Base-by-base conservation (phyloP, 2,329 filamentous ascomycete species). In the Cladosporium halotolerans region DNA sequence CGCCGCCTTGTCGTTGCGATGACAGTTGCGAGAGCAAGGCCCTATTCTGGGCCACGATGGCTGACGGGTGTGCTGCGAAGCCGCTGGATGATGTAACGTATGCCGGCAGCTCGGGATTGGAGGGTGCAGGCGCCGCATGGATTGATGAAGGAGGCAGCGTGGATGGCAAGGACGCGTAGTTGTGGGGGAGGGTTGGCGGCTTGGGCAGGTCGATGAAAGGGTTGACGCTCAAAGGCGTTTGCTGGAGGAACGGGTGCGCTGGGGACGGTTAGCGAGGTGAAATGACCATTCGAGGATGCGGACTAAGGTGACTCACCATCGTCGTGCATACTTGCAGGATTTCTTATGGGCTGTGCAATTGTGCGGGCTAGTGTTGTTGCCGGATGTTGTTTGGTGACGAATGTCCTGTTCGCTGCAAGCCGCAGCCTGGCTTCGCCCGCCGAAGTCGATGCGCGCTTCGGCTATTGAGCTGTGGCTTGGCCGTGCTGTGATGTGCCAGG, bases 191-290 rank as follows among this genome's bases (percentile, higher is more conserved):
- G 0, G 91, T 96, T 16, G 91, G 88, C 23, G 92, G 86, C 31
- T 88, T 86, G 9, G 93, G 93, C 32, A 99, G 85, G 56, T 86
- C 87, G 63, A 97, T 83, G 75, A 96, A 96, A 23, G 93, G 93
- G 3, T 92, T 96, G 42, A 97, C 90, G 46, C 90, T 95, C 52
- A 99, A 76, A 31, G 93, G 90, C 39, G 97, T 84, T 73, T 99
- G 93, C 60, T 91, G 88, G 44, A 99, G 83, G 59, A 96, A 82
- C 13, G 86, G 88, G 73, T 96, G 90, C 13, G 89, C 84, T 58
- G 13, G 4, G 7, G 5, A 6, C 4, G n/a, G 50, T 56, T 23
- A 14, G 54, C 38, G 46, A 49, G 36, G 42, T 45, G 49, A 7
- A 14, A 41, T 4, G 18, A 18, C 10, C 18, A 39, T 11, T 9